Evolutionary conservation across 768 basidiomycete genomes (phyloP), one percentile per base, ranked within the genome.

Genomic region (Coprinopsis cinerea): DNA sequence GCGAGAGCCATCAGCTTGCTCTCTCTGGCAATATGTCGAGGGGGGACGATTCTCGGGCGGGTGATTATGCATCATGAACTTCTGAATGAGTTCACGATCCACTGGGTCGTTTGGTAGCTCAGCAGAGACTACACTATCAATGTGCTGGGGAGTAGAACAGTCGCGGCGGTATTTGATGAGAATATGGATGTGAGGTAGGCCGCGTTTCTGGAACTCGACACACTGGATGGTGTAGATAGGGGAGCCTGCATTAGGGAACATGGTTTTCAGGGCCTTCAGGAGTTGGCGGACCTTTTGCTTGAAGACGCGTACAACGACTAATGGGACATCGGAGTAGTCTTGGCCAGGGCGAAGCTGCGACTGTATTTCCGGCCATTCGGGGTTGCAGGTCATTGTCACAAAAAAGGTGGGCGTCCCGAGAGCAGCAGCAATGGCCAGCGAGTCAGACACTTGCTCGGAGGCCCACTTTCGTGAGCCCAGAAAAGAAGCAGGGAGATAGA

Each of bases 311-410:
- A 67, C 59, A 0, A 78, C 66, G 43, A 80, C 50, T 49, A 79
- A 75, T 18, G 77, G 79, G 1, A 70, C 54, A 55, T 79, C 72
- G 10, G 24, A n/a, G 7, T 7, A 4, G 32, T 4, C 13, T 49
- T 78, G 72, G 3, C 65, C 68, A 34, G 66, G 65, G 0, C 71
- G 51, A 0, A 79, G 62, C 40, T 66, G 69, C 0, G 56, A 36
- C 67, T 48, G 44, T 10, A 78, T 72, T 26, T 79, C 75, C 5
- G 56, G 57, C 76, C 76, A 79, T 1, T 57, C 52, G 5, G 73
- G 69, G 63, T 78, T 79, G 15, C 65, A 59, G 34, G 75, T 79
- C 64, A 76, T 68, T 0, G 75, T 78, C 0, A 78, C 44, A 27
- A 79, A 79, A 0, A 78, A n/a, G n/a, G n/a, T n/a, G n/a, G n/a